These are phyloP conservation scores for Phtheirospermum japonicum DNA, from an alignment of 257 asterid species.

Conservation along the genomic window DNA sequence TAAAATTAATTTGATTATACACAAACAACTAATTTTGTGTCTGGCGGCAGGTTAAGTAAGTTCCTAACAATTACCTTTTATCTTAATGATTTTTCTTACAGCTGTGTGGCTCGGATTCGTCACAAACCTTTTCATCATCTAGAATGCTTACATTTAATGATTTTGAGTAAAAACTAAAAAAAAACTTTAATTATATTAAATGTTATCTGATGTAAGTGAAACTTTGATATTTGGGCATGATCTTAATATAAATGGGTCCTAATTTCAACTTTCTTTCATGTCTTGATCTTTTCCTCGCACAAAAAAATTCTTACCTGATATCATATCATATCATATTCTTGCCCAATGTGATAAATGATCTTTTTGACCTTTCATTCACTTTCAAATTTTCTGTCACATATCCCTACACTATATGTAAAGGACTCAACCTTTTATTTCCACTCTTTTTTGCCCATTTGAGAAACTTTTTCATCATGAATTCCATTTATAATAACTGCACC, in stretches of 20 bases:
- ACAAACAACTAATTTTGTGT: no score
- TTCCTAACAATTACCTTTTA: not conserved
- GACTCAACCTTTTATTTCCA: not conserved
- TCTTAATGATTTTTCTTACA: not conserved
- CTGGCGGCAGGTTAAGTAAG: not conserved
- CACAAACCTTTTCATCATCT: not conserved
- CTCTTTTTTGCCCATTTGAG: slow-evolving; percentile 20
- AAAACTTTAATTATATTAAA: not conserved
- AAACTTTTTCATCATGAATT: slow-evolving; percentile 8
- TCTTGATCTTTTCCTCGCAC: not conserved
- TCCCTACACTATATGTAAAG: not conserved
- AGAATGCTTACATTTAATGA: not conserved
- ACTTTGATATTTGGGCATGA: not conserved
- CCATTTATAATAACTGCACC: slow-evolving; percentile 12
- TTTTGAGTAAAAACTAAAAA: not conserved
- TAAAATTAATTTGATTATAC: no score
- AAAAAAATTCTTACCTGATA: not conserved
- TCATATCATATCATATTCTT: slow-evolving; percentile 15
- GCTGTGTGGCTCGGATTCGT: not conserved
- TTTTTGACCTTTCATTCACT: slow-evolving; percentile 16
- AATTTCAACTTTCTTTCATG: slow-evolving; percentile 6
- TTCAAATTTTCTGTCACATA: not conserved
- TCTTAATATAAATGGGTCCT: slow-evolving; percentile 4
- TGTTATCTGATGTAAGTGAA: slow-evolving; percentile 7
- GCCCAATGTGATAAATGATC: slow-evolving; percentile 24